Conservation (phyloP, 2,329 filamentous ascomycete genomes). For the Penicillium nordicum region DNA sequence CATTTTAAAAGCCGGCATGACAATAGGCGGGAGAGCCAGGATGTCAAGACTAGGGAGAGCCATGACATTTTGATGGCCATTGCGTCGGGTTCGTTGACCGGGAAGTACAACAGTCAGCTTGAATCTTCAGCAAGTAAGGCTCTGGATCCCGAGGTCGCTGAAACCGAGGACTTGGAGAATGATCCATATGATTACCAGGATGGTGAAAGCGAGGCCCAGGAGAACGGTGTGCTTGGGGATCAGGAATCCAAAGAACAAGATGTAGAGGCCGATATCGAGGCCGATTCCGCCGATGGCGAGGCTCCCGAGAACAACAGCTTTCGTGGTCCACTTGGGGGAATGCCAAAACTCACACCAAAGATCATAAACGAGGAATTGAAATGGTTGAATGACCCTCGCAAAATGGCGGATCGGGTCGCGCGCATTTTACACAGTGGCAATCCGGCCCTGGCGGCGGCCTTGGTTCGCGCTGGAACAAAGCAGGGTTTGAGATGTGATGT, state of each 20-base stretch:
- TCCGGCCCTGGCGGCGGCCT: slow-evolving; percentile 62
- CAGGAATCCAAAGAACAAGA: background rate
- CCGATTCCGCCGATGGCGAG: background rate
- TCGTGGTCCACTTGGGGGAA: background rate
- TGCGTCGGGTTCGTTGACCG: background rate
- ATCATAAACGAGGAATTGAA: slow-evolving; percentile 55
- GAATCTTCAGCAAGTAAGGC: slow-evolving; percentile 2
- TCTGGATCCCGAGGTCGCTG: background rate
- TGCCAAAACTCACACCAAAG: slow-evolving; percentile 10
- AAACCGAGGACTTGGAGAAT: background rate
- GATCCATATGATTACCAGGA: background rate
- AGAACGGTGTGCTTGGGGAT: background rate
- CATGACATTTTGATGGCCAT: slow-evolving; percentile 8
- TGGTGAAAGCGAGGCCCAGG: background rate
- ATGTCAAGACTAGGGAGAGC: background rate
- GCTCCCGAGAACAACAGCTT: background rate
- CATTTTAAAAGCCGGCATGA: background rate
- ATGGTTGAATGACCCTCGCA: slow-evolving; percentile 66
- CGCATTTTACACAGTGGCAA: slow-evolving; percentile 58
- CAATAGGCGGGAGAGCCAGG: background rate
- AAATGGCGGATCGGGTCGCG: slow-evolving; percentile 66
- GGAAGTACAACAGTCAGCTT: background rate
- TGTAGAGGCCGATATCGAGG: background rate
- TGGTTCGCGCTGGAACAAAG: slow-evolving; percentile 66
- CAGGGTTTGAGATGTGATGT: slow-evolving; percentile 63